These are phyloP conservation scores for Stentor coeruleus DNA, from an alignment of 73 alveolate species.

Conservation along the genomic window DNA sequence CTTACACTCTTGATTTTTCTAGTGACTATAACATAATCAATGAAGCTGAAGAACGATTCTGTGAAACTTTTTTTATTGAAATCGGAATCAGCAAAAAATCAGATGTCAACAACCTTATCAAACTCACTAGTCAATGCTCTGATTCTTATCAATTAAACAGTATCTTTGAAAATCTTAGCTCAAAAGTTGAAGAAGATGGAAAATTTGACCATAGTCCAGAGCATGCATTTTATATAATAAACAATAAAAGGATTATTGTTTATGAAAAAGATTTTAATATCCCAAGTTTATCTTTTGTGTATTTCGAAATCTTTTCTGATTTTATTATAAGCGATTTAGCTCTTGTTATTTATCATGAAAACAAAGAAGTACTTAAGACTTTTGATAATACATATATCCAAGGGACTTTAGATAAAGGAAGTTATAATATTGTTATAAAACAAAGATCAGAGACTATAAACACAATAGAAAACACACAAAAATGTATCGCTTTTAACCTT, in stretches of 20 bases:
- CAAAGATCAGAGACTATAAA: background rate
- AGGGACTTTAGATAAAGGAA: background rate
- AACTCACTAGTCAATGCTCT: background rate
- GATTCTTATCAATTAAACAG: background rate
- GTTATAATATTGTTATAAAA: no score
- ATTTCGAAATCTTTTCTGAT: constrained; percentile 15
- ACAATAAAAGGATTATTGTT: background rate
- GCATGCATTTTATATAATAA: background rate
- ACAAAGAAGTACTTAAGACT: background rate
- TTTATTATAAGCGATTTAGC: background rate
- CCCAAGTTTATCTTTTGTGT: background rate
- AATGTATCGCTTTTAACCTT: background rate
- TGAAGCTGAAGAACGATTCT: background rate
- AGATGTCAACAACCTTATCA: background rate
- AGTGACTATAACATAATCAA: background rate
- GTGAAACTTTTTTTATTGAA: constrained; percentile 13
- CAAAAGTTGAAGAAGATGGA: background rate
- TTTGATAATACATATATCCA: background rate
- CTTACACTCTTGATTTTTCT: background rate
- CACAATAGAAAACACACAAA: background rate
- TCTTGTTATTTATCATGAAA: background rate
- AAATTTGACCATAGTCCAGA: background rate
- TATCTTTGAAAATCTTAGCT: no score
- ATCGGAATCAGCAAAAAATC: background rate
- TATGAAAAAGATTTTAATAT: background rate